Percentiles rank a stretch among this genome's conserved stretches.
phyloP scores from a whole-genome alignment of 2,329 filamentous ascomycete genomes.

The Diaporthe sp. region DNA sequence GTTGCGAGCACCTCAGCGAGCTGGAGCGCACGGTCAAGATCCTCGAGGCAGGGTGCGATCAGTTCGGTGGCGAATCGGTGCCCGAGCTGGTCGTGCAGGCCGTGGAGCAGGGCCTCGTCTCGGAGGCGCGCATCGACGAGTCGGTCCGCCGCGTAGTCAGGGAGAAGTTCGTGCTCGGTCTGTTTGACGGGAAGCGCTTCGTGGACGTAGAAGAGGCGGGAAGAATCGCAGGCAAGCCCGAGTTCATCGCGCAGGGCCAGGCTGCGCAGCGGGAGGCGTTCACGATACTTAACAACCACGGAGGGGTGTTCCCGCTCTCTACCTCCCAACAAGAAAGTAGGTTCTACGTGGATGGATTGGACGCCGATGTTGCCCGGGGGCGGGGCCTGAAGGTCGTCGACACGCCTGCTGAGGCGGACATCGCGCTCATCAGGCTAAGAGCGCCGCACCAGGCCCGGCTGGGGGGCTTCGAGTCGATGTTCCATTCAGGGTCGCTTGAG shows the following conservation, averaged over 20 bases:
- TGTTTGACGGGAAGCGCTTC: slow-evolving; percentile 67
- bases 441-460: slow-evolving; percentile 57
- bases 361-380: neutral
- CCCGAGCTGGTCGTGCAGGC: slow-evolving; percentile 64
- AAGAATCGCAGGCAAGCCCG: slow-evolving; percentile 58
- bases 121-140: slow-evolving; percentile 59
- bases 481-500: slow-evolving; percentile 57
- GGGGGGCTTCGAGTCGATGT: slow-evolving; percentile 56
- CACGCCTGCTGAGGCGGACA: slow-evolving; percentile 55
- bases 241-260: slow-evolving; percentile 56
- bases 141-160: slow-evolving; percentile 61
- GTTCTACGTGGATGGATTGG: slow-evolving; percentile 47
- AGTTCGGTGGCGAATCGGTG: slow-evolving; percentile 64
- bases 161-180: slow-evolving; percentile 66
- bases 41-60: slow-evolving; percentile 65
- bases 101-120: slow-evolving; percentile 56
- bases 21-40: slow-evolving; percentile 58
- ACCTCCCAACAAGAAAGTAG: neutral
- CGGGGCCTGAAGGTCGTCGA: slow-evolving; percentile 52
- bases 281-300: slow-evolving; percentile 45
- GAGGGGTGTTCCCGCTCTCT: slow-evolving; percentile 18
- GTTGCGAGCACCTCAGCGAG: slow-evolving; percentile 60
- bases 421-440: slow-evolving; percentile 56
- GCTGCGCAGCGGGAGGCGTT: slow-evolving; percentile 51
- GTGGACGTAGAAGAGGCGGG: slow-evolving; percentile 60